Evolutionary conservation across 208 protist genomes (phyloP), one percentile per base, ranked within the genome.

Genomic region (Crithidia expoeki): DNA sequence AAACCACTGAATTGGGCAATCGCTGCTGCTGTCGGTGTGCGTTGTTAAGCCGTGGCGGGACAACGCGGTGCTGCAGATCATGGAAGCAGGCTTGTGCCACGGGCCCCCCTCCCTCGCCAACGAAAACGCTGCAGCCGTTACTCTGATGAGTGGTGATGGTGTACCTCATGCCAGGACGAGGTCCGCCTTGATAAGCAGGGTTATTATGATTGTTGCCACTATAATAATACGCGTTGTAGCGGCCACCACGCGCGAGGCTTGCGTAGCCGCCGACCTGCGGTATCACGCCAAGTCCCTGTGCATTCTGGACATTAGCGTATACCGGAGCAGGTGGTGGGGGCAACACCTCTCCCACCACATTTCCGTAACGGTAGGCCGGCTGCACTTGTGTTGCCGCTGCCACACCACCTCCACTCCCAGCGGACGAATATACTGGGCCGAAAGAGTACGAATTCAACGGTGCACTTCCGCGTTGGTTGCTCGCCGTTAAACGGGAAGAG

Each of bases 281-380:
- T 19, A 36, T 23, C 23, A 14, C 14, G 21, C 7, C 47, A 4
- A 28, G 17, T 7, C 17, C 11, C 2, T 2, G n/a, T 30, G 1
- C 34, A 12, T 23, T 5, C 28, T 10, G 38, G n/a, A 23, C 23
- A 2, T n/a, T 10, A 2, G n/a, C 33, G 17, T 67, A 67, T 7
- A 33, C 61, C 3, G 61, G 49, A 3, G 61, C 61, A 25, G 61
- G 61, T n/a, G 61, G 61, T 47, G 61, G 61, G 5, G 49, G 61
- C 47, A 67, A 17, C 49, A 57, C 49, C 21, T 57, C 61, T 3
- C 38, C 14, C 4, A 52, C 47, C 2, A 4, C 4, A 30, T 14
- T 16, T 4, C 47, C 42, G n/a, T 47, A 14, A 17, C 14, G 47
- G 47, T 52, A 52, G 47, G 28, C 2, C 42, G 5, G 14, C 16